Base-by-base conservation (phyloP, 73 alveolate genomes). In the Breviolum minutum region DNA sequence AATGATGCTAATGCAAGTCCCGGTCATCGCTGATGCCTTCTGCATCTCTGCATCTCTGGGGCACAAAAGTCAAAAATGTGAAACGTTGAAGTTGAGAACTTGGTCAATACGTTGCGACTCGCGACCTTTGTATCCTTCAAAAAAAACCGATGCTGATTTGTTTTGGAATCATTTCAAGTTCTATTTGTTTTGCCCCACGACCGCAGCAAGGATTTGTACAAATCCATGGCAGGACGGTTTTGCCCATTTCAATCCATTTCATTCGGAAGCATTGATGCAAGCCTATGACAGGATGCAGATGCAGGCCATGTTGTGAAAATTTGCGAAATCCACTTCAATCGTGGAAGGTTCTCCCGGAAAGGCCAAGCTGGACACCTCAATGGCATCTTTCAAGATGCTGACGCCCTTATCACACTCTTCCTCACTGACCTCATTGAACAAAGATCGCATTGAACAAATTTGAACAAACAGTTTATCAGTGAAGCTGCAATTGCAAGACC, bases 41-140 rank as follows among this genome's bases (percentile, higher is more conserved):
- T 80, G 88, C 88, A 80, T 48, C 88, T 14, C 64, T 80, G 88
- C 88, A 80, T 48, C 88, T 14, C 64, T 80, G 88, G 88, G 88
- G 69, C 88, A 40, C 88, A 80, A 80, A 80, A 80, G 88, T 80
- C 68, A 40, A 40, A 40, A 40, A 40, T 40, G 54, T 40, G 54
- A 40, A 40, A 40, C 54, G 54, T 40, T 40, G 3, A 40, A 40
- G 54, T 40, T 40, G 54, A 40, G 54, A 40, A 40, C 54, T 40
- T 40, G 54, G 54, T 40, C 54, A 40, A 40, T 40, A 40, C 54
- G 0, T 40, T 40, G 54, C n/a, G n/a, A n/a, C n/a, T 40, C 3
- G 54, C 54, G 54, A 40, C 54, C 54, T 40, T 40, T 40, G 54
- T 40, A 40, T 40, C 54, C 54, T 40, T 40, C 5, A 40, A 3